These are phyloP conservation scores for Talaromyces trachyspermus DNA, from an alignment of 495 filamentous ascomycete genomes.

Conservation along the genomic window DNA sequence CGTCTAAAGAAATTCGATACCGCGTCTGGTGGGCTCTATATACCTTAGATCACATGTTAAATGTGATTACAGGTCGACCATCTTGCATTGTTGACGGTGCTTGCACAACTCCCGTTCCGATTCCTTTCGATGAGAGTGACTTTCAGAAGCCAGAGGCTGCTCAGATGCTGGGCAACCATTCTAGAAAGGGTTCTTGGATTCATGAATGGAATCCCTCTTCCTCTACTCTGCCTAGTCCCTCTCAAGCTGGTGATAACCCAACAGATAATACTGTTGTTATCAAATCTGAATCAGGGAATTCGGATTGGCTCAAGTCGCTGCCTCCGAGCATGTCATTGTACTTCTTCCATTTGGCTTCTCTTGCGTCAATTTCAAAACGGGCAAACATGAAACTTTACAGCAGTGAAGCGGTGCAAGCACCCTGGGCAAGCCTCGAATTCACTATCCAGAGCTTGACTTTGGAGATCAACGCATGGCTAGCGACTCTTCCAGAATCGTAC, in stretches of 20 bases:
- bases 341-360: constrained; percentile 38
- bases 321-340: constrained; percentile 39
- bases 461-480: constrained; percentile 33
- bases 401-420: constrained; percentile 38
- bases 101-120: constrained; percentile 48
- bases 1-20: constrained; percentile 48
- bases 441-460: constrained; percentile 33
- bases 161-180: constrained; percentile 22
- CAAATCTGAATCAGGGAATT: constrained; percentile 11
- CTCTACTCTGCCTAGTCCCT: constrained; percentile 16
- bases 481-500: constrained; percentile 31
- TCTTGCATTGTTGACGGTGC: constrained; percentile 47
- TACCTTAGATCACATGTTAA: constrained; percentile 49
- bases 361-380: constrained; percentile 45
- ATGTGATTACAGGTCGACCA: constrained; percentile 53
- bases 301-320: constrained; percentile 23
- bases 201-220: constrained; percentile 15
- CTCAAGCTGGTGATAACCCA: constrained; percentile 17
- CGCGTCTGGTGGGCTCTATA: constrained; percentile 58
- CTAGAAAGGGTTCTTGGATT: constrained; percentile 15
- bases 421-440: constrained; percentile 43
- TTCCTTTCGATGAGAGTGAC: constrained; percentile 44
- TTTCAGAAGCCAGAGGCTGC: constrained; percentile 32
- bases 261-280: background rate
- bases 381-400: constrained; percentile 51